Base-by-base conservation (phyloP, 805 yeast genomes). In the Candida lessepsii region DNA sequence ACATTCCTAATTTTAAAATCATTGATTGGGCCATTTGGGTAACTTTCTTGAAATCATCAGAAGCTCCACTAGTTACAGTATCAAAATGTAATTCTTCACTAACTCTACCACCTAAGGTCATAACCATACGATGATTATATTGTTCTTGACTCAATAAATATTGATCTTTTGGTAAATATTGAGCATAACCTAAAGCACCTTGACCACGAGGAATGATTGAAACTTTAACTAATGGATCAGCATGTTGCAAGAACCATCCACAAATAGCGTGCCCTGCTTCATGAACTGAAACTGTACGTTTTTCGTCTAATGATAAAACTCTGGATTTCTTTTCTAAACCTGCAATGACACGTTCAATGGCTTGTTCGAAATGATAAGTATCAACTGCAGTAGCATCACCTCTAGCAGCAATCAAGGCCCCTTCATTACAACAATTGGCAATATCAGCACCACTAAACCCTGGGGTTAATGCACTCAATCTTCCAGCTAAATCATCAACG, bases 191-290 rank as follows among this genome's bases (percentile, higher is more conserved):
- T 41, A 89, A 70, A 10, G 96, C 96, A 37, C 96, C 96, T 61
- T 85, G 86, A 16, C 96, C 96, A 62, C 96, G 80, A 42, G 97
- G 97, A 46, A 89, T 86, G 51, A 89, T 89, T 15, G 95, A 84
- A n/a, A 89, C 96, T 63, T 89, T 89, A 44, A 90, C 76, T 44
- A 89, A 68, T 6, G 97, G 97, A 60, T 89, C 96, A 9, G 97
- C 96, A 65, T 68, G 80, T 64, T 81, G 77, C 56, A 89, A 71
- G 58, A 71, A 87, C 97, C 96, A 90, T 16, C 96, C 97, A 64
- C 96, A 86, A 35, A 89, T 83, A 3, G 97, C 97, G 61, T 89
- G 97, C 0, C 97, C 97, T 2, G 97, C 97, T 65, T 89, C 97
- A 62, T 89, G 97, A 58, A 86, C 89, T 0, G 96, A 96, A 36